A percentile compares a stretch with the other conserved stretches of the same genome.
These are phyloP conservation scores for Trypethelium eluteriae DNA, from an alignment of 495 filamentous ascomycete species.

Conservation along the genomic window DNA sequence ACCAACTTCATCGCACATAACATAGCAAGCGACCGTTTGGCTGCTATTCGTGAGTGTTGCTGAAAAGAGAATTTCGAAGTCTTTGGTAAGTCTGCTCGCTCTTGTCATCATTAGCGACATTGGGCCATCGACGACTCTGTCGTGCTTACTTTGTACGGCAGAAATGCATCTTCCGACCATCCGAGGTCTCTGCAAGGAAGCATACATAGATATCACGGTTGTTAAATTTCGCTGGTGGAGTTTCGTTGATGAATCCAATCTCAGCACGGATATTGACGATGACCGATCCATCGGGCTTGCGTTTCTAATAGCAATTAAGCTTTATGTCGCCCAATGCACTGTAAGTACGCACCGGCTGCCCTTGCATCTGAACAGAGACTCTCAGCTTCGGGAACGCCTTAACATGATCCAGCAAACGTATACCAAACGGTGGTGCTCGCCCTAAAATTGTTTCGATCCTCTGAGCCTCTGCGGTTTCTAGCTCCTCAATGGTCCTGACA, in stretches of 20 bases:
- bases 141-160: conserved; percentile 55
- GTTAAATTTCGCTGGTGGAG: conserved; percentile 53
- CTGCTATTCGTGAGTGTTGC: conserved; percentile 48
- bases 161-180: conserved; percentile 69
- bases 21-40: conserved; percentile 60
- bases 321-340: background rate
- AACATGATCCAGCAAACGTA: conserved; percentile 54
- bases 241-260: conserved; percentile 66
- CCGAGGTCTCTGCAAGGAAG: conserved; percentile 67
- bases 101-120: conserved; percentile 37
- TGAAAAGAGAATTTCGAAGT: conserved; percentile 54
- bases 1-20: conserved; percentile 86
- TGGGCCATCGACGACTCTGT: background rate
- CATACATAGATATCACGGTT: conserved; percentile 57
- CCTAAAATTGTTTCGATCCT: conserved; percentile 70
- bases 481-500: conserved; percentile 61
- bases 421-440: conserved; percentile 77
- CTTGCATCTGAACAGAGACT: conserved; percentile 47
- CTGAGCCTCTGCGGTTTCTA: conserved; percentile 58
- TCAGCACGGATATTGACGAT: conserved; percentile 58
- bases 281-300: conserved; percentile 41
- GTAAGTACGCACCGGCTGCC: conserved; percentile 39
- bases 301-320: conserved; percentile 30
- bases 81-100: conserved; percentile 57
- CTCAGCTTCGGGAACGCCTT: conserved; percentile 68